Evolutionary conservation across 805 yeast genomes (phyloP), one percentile per base, ranked within the genome.

Genomic region (Wickerhamiella galacta): DNA sequence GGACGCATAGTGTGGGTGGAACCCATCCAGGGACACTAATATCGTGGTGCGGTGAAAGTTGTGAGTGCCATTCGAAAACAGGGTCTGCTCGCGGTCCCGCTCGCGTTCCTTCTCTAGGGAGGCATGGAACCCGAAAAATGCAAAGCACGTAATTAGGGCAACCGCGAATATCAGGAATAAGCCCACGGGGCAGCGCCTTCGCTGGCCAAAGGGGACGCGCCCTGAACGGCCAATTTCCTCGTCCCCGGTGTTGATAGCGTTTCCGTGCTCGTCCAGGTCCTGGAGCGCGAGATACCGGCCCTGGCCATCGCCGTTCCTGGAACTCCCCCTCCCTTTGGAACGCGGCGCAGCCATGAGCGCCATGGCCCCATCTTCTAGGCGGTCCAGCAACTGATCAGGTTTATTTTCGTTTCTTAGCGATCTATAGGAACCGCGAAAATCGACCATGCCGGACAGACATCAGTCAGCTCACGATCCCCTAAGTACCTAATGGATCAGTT

Each of bases 1-100:
- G 2, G 75, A 71, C 9, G 85, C 68, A 49, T 82, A 78, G 47
- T 80, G 87, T 3, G 95, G 95, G 48, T 85, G 93, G 52, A 85
- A 77, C 7, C 94, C 95, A 51, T 81, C 94, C 19, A 87, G 53
- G 1, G 94, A 81, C 2, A 85, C 61, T 29, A 83, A 49, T 2
- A 85, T 56, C 2, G 95, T 85, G 6, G 93, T 72, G n/a, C 90
- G 79, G 45, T 74, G 60, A 52, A 74, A 80, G 3, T 58, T 58
- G 40, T 68, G 72, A 0, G 92, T 75, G 1, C 81, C 77, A 49
- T 81, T 81, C 23, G 59, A 51, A 3, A 38, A 14, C 14, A 11
- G 19, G 17, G 4, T 16, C 7, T 20, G 16, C 6, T 6, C 20
- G 10, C 22, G 34, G 29, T 11, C 10, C 16, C 8, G 39, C 30